phyloP scores from a whole-genome alignment of 306 rosid species.

The Rubus parviflorus region DNA sequence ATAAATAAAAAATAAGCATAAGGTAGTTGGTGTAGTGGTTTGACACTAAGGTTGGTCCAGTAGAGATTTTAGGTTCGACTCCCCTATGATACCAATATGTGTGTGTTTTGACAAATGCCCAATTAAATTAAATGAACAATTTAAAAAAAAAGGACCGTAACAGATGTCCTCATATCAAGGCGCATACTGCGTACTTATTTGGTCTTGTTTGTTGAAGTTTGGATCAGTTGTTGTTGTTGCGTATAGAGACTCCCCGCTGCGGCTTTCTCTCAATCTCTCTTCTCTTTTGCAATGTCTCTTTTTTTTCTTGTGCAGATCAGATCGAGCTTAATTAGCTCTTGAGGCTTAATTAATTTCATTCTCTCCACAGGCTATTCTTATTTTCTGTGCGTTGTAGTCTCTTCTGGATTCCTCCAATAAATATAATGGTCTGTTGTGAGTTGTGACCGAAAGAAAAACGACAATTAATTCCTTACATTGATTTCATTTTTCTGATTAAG shows the following conservation, averaged over 20 bases:
- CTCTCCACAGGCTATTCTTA: background rate
- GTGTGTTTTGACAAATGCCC: too few relatives aligned
- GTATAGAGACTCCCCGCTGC: background rate
- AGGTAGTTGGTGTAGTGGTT: too few relatives aligned
- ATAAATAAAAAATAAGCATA: too few relatives aligned
- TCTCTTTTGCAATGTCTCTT: too few relatives aligned
- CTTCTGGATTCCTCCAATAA: background rate
- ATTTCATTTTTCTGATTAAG: background rate
- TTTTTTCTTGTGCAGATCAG: too few relatives aligned
- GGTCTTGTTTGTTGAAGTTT: background rate
- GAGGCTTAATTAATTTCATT: background rate
- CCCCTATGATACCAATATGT: too few relatives aligned
- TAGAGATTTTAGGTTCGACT: too few relatives aligned
- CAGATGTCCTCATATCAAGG: background rate
- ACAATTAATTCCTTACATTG: background rate
- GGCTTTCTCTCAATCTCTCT: background rate
- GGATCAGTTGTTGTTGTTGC: background rate
- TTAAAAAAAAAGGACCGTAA: constrained; percentile 3
- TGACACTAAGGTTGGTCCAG: too few relatives aligned
- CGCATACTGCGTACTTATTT: background rate
- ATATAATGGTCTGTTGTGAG: background rate
- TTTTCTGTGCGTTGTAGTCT: background rate
- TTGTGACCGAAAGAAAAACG: background rate
- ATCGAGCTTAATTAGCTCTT: too few relatives aligned
- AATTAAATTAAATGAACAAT: background rate